Conservation (phyloP, 805 yeast genomes). For the Schwanniomyces yamadae region DNA sequence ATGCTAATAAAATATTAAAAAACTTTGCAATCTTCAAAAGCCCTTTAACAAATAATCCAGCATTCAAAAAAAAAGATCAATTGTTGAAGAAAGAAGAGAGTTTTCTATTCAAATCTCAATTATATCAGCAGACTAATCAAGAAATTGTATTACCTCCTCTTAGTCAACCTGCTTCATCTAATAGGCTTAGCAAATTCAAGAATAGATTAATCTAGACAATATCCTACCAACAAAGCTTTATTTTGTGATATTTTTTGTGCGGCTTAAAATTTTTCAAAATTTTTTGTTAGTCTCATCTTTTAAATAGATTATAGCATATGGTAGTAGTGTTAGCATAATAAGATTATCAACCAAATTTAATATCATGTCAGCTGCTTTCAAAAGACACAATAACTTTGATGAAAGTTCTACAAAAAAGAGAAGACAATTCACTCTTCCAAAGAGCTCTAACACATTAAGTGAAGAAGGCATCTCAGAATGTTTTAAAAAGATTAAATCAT, state of each 20-base stretch:
- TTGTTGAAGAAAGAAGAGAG: conserved; percentile 41
- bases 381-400: conserved; percentile 1
- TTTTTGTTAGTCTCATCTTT: conserved; percentile 10
- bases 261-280: conserved; percentile 7
- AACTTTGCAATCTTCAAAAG: conserved; percentile 38
- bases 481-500: conserved; percentile 58
- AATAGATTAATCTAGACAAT: conserved; percentile 14
- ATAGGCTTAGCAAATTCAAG: conserved; percentile 20
- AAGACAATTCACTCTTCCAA: conserved; percentile 16
- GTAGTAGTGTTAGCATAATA: too few relatives aligned
- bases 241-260: conserved; percentile 2
- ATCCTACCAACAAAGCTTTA: background rate
- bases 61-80: conserved; percentile 35
- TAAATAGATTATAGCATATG: background rate
- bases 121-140: conserved; percentile 1
- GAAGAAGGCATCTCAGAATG: conserved; percentile 60
- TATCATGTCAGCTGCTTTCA: conserved; percentile 3
- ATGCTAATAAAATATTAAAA: conserved; percentile 33
- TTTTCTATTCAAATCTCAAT: conserved; percentile 23
- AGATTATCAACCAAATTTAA: background rate
- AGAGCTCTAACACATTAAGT: conserved; percentile 37
- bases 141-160: background rate
- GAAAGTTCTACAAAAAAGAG: conserved; percentile 12
- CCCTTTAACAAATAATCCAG: conserved; percentile 12
- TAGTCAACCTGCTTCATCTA: background rate